Percentiles rank a stretch among this genome's conserved stretches.
Evolutionary conservation across 306 rosid species (phyloP).

Genomic region (Casuarina equisetifolia): DNA sequence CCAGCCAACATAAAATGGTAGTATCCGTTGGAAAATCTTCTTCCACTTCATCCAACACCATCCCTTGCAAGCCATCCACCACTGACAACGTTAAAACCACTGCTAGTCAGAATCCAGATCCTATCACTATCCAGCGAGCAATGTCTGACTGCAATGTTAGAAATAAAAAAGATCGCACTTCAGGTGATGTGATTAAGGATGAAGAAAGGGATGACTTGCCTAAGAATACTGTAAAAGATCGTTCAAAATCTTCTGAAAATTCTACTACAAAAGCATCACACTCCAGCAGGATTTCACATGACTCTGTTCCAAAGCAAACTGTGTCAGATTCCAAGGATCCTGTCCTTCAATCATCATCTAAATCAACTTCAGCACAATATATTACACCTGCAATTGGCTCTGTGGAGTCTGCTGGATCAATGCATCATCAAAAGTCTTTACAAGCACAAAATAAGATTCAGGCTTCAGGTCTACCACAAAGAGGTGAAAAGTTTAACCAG

Average conservation of each 20-base stretch:
- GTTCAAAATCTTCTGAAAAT: conserved; percentile 49
- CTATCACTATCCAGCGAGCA: conserved; percentile 46
- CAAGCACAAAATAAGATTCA: conserved; percentile 60
- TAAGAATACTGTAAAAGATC: conserved; percentile 65
- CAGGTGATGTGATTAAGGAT: conserved; percentile 47
- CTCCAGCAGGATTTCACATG: conserved; percentile 60
- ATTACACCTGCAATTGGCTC: conserved; percentile 41
- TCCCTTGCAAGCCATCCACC: conserved; percentile 46
- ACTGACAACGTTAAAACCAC: conserved; percentile 44
- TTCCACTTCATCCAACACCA: conserved; percentile 40
- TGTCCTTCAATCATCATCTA: conserved; percentile 46
- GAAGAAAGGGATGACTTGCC: conserved; percentile 48
- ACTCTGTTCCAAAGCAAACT: conserved; percentile 57
- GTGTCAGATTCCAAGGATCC: conserved; percentile 56
- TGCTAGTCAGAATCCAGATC: conserved; percentile 47
- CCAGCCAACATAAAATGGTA: conserved; percentile 43
- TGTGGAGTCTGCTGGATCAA: conserved; percentile 48
- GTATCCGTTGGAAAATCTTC: conserved; percentile 53
- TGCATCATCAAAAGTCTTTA: conserved; percentile 53
- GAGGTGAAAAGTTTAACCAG: conserved; percentile 70
- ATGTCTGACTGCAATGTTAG: conserved; percentile 45
- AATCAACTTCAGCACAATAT: conserved; percentile 44
- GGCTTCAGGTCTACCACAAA: conserved; percentile 54
- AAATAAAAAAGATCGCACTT: conserved; percentile 52
- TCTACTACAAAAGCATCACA: conserved; percentile 46